These are phyloP conservation scores for Epichloe elymi DNA, from an alignment of 2,329 filamentous ascomycete genomes.

Conservation along the genomic window DNA sequence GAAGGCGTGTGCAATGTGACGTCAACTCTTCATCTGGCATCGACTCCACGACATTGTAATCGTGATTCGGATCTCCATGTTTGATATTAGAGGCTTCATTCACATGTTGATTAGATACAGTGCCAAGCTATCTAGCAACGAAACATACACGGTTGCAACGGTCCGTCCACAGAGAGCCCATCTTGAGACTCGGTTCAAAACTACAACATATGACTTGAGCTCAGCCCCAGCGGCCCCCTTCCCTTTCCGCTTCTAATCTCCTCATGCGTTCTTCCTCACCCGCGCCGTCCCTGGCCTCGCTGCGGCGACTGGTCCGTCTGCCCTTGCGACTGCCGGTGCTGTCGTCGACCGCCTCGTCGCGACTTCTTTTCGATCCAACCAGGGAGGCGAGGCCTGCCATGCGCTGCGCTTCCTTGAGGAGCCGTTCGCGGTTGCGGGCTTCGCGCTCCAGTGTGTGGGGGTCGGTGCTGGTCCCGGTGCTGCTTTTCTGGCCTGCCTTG, in stretches of 20 bases:
- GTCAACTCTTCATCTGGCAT: not conserved
- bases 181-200: no score
- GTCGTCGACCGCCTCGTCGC: conserved; percentile 30
- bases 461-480: conserved; percentile 23
- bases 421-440: conserved; percentile 49
- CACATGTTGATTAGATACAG: no score
- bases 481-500: conserved; percentile 13
- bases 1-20: no score
- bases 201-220: not conserved
- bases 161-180: no score
- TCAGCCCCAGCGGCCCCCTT: conserved; percentile 37
- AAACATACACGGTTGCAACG: not conserved
- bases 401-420: conserved; percentile 55
- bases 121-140: not conserved
- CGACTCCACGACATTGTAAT: no score
- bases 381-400: conserved; percentile 40
- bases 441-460: conserved; percentile 60
- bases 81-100: no score
- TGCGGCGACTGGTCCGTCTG: conserved; percentile 31
- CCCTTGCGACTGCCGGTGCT: conserved; percentile 24
- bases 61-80: no score
- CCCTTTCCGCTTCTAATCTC: conserved; percentile 46
- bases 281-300: conserved; percentile 32
- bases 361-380: conserved; percentile 34
- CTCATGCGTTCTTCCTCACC: conserved; percentile 41